Conservation (phyloP, 2,329 filamentous ascomycete genomes). For the Trichophyton verrucosum region DNA sequence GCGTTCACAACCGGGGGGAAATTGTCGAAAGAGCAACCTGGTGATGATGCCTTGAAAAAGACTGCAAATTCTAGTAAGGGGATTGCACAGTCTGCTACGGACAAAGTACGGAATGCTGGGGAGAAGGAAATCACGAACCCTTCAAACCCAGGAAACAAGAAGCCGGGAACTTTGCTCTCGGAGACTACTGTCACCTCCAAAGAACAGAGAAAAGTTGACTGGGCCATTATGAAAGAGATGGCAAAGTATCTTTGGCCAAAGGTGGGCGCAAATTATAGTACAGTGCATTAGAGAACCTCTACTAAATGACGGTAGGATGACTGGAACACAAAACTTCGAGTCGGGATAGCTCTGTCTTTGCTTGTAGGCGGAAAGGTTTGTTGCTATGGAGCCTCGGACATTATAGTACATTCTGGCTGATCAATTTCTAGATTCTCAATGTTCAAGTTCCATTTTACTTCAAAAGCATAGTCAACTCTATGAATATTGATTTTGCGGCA, state of each 20-base stretch:
- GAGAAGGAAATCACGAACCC: slow-evolving; percentile 13
- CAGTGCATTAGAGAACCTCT: not conserved
- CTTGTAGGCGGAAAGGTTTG: slow-evolving; percentile 73
- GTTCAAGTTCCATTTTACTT: slow-evolving; percentile 99
- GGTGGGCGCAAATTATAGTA: slow-evolving; percentile 22
- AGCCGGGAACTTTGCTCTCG: slow-evolving; percentile 47
- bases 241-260: slow-evolving; percentile 92
- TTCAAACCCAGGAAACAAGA: slow-evolving; percentile 21
- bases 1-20: slow-evolving; percentile 19
- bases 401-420: slow-evolving; percentile 11
- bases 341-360: slow-evolving; percentile 69
- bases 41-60: slow-evolving; percentile 6
- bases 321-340: slow-evolving; percentile 67
- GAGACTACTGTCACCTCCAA: slow-evolving; percentile 57
- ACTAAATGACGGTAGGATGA: slow-evolving; percentile 42
- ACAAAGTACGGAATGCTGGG: not conserved
- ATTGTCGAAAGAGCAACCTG: slow-evolving; percentile 17
- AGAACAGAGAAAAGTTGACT: slow-evolving; percentile 91
- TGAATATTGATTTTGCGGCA: slow-evolving; percentile 88
- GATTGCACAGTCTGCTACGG: not conserved
- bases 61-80: not conserved
- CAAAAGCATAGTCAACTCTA: slow-evolving; percentile 91
- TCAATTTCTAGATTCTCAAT: slow-evolving; percentile 53
- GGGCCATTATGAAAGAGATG: slow-evolving; percentile 99
- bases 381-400: not conserved